phyloP scores from a whole-genome alignment of 371 early-diverging fungal species.

The Lichtheimia ornata region DNA sequence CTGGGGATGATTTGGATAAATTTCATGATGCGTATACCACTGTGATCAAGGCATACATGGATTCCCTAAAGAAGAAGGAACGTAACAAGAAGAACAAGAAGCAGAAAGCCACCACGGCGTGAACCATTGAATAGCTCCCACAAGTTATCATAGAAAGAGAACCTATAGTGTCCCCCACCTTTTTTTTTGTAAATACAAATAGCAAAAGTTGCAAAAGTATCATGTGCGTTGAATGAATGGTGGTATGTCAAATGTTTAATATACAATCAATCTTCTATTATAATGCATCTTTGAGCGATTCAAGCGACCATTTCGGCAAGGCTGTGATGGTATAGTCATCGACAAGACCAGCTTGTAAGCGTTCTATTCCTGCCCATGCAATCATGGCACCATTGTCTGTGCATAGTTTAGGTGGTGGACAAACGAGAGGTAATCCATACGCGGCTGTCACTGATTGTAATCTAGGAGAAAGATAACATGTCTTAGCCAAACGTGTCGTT shows the following conservation, averaged over 20 bases:
- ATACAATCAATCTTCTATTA: neutral
- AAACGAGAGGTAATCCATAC: constrained; percentile 58
- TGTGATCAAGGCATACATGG: constrained; percentile 51
- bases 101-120: constrained; percentile 13
- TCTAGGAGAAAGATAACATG: constrained; percentile 14
- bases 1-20: constrained; percentile 37
- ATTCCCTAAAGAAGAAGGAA: constrained; percentile 50
- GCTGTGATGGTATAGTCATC: constrained; percentile 68
- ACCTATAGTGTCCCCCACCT: no score
- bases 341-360: constrained; percentile 59
- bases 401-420: constrained; percentile 78
- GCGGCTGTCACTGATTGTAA: constrained; percentile 42
- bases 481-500: neutral
- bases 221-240: no score
- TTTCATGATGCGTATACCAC: constrained; percentile 48
- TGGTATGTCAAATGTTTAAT: no score
- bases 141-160: no score
- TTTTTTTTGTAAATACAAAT: no score
- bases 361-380: constrained; percentile 83
- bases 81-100: constrained; percentile 44
- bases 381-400: constrained; percentile 93
- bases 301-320: constrained; percentile 69
- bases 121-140: neutral
- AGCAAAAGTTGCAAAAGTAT: no score
- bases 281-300: constrained; percentile 33